These are phyloP conservation scores for Lodderomyces theae DNA, from an alignment of 1,139 yeast species.

Conservation along the genomic window DNA sequence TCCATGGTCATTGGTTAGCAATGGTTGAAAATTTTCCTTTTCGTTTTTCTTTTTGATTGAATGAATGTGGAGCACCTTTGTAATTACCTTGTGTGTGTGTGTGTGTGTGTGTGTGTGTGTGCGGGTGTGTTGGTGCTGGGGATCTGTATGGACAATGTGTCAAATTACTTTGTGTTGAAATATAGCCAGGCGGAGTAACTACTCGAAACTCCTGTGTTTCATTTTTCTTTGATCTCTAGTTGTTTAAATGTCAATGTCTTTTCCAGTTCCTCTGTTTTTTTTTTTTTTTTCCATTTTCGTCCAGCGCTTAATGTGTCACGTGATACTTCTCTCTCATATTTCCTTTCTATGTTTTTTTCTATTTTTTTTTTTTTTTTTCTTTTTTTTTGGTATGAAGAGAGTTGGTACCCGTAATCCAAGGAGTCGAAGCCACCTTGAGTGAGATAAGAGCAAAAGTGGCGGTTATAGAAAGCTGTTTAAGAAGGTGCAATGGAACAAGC, in stretches of 20 bases:
- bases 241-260: background rate
- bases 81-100: no score
- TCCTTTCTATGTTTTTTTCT: no score
- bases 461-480: no score
- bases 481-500: no score
- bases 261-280: background rate
- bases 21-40: background rate
- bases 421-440: no score
- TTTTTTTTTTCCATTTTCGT: no score
- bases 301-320: no score
- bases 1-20: slow-evolving; percentile 35
- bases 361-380: no score
- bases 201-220: background rate
- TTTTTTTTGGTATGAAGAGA: no score
- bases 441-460: no score
- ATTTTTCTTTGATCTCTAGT: background rate
- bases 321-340: no score
- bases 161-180: background rate
- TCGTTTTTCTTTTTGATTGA: background rate
- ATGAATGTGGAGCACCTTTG: background rate
- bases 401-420: no score
- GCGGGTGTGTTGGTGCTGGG: background rate
- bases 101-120: background rate
- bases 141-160: background rate
- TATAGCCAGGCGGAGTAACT: slow-evolving; percentile 3